Base-by-base conservation (phyloP, 2,329 filamentous ascomycete genomes). In the Cercospora sesami region DNA sequence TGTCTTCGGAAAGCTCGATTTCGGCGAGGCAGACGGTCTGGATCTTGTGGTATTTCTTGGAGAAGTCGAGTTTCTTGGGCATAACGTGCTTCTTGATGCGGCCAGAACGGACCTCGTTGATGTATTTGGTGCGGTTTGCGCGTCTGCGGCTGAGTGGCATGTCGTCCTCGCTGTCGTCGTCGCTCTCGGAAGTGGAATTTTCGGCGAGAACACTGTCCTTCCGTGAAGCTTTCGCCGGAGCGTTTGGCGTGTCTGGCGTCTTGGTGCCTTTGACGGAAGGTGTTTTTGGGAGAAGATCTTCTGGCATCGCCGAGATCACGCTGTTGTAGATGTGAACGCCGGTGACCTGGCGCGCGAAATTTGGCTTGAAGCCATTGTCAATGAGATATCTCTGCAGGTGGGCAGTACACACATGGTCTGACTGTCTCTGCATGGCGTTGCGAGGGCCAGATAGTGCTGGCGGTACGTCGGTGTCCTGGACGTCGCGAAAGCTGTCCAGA, bases 341-440 rank as follows among this genome's bases (percentile, higher is more conserved):
- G 42, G 60, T 62, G 36, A 62, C 18, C 28, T 62, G 60, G 18
- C 42, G 36, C 1, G 39, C 62, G 48, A 58, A 55, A 12, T 21
- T 28, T 10, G 62, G 48, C 5, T 55, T 12, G 62, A 64, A 64
- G 48, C 48, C 51, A 16, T 65, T 18, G 36, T 26, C 33, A 53
- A 59, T 59, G 55, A 65, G 63, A 53, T 42, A 62, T 30, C 60
- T 10, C 60, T 62, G 60, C 60, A 62, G 23, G 28, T 62, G 60
- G 4, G 28, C 60, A 4, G 61, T 57, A 31, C 48, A 57, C 28
- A 57, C 61, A 16, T 57, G 28, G 31, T 39, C 51, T 48, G 30
- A 64, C 28, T 42, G 28, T 18, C 23, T 58, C 42, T 26, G 61
- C 12, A 6, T n/a, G 16, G 21, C 28, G 10, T 18, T 42, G 62